Base-by-base conservation (phyloP, 495 filamentous ascomycete genomes). In the Pseudevernia furfuracea region DNA sequence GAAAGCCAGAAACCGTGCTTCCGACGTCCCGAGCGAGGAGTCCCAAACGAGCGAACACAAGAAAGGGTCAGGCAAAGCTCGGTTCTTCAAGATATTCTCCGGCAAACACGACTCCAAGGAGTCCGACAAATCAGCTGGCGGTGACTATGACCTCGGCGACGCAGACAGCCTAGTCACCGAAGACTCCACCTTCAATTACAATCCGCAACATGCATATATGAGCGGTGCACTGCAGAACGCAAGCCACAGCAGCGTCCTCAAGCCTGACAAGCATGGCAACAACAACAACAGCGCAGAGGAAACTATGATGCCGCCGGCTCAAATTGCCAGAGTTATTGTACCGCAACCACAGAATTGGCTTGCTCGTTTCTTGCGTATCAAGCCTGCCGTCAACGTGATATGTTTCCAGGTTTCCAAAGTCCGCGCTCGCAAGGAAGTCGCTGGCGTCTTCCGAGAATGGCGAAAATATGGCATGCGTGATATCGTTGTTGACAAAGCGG, bases 361-460 rank as follows among this genome's bases (percentile, higher is more conserved):
- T 58, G 85, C 88, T 41, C 87, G 89, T 21, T 84, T 97, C 28
- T 88, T 98, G 75, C 85, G 91, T 57, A 87, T 97, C 73, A 96
- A 94, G 70, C 93, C 94, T 0, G 87, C 87, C 0, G 84, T 77
- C 36, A 82, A 82, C 60, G 80, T 87, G 12, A 71, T 97, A 15
- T 91, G 90, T 71, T 87, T 97, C 68, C 81, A 81, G 9, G 79
- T 89, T 28, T 80, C 85, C 4, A 87, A 85, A 58, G 75, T 82
- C 28, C 85, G 85, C 60, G 86, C 86, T 25, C 84, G 91, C 41
- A 87, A 87, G 67, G 91, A 95, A 64, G 76, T 96, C 7, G 82
- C 85, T 41, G 80, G 79, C 25, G 76, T 95, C 41, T 82, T 97
- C 15, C 82, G 82, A 12, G 85, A 89, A 25, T 97, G 92, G 93